A percentile compares a stretch with the other conserved stretches of the same genome.
phyloP scores from a whole-genome alignment of 768 basidiomycete genomes.

The Tephrocybe sp. region DNA sequence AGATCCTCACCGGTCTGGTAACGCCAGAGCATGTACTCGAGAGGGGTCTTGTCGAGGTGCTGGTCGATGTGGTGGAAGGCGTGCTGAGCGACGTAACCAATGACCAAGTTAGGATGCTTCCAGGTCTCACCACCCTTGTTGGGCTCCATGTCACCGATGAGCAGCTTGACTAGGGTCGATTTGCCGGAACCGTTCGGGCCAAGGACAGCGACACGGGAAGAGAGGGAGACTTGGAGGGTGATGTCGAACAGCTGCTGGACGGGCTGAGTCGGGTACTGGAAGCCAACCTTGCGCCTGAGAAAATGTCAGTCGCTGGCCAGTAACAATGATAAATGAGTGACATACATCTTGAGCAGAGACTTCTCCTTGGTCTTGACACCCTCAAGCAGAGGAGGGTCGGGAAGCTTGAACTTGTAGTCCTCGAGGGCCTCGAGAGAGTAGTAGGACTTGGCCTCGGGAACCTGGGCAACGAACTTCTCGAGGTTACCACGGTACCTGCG shows the following conservation, averaged over 20 bases:
- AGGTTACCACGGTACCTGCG: constrained; percentile 95
- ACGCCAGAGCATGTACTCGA: constrained; percentile 99
- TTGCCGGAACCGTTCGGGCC: constrained; percentile 99
- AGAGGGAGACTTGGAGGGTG: constrained; percentile 94
- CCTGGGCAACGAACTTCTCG: constrained; percentile 88
- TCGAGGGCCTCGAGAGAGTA: constrained; percentile 94
- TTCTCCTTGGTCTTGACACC: constrained; percentile 99
- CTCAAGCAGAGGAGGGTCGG: constrained; percentile 93
- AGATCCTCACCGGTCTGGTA: constrained; percentile 99
- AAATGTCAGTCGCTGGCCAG: background rate
- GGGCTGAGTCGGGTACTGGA: constrained; percentile 88
- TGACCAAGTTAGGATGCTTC: constrained; percentile 99
- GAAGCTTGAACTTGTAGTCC: constrained; percentile 99
- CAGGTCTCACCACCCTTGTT: constrained; percentile 97
- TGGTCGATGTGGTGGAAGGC: constrained; percentile 99
- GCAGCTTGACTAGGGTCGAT: constrained; percentile 94
- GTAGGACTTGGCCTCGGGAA: constrained; percentile 97
- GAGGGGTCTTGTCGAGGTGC: constrained; percentile 97
- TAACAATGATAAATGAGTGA: background rate
- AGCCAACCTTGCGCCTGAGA: constrained; percentile 79
- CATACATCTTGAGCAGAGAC: constrained; percentile 86
- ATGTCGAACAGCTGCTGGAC: constrained; percentile 94
- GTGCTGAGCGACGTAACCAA: constrained; percentile 98
- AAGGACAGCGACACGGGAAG: constrained; percentile 96
- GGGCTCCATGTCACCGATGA: constrained; percentile 94